These are phyloP conservation scores for Talaromyces stipitatus DNA, from an alignment of 495 filamentous ascomycete genomes.

Conservation along the genomic window DNA sequence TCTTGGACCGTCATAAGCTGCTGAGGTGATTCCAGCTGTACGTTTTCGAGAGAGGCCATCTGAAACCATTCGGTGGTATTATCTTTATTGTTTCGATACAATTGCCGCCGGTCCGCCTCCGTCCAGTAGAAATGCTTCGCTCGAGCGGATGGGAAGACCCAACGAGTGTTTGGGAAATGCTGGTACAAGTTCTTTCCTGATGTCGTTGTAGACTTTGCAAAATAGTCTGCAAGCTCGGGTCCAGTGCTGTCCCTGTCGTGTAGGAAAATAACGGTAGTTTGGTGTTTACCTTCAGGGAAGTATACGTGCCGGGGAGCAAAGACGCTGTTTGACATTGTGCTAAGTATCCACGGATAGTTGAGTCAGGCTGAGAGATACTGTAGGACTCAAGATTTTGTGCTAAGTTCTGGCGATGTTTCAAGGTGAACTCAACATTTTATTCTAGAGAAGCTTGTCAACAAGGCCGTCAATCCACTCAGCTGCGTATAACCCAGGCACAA, in stretches of 20 bases:
- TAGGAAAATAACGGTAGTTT: slow-evolving; percentile 52
- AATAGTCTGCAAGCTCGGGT: neutral
- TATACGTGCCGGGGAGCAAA: slow-evolving; percentile 1
- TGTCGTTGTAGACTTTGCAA: slow-evolving; percentile 37
- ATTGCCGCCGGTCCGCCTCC: neutral
- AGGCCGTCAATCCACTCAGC: neutral
- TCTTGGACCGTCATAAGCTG: slow-evolving; percentile 31
- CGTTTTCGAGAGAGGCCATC: slow-evolving; percentile 32
- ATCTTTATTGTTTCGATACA: slow-evolving; percentile 3
- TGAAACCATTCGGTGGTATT: slow-evolving; percentile 37
- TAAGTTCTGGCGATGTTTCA: neutral
- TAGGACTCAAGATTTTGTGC: neutral
- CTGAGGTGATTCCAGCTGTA: slow-evolving; percentile 33
- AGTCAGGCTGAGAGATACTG: no score
- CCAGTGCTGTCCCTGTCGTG: slow-evolving; percentile 48
- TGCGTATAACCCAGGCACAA: neutral
- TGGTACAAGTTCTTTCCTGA: slow-evolving; percentile 23
- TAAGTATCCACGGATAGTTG: neutral
- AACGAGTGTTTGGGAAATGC: slow-evolving; percentile 24
- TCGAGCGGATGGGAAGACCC: slow-evolving; percentile 37
- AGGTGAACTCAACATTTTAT: neutral
- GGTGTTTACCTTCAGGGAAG: slow-evolving; percentile 26
- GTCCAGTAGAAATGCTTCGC: slow-evolving; percentile 13
- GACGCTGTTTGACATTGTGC: neutral
- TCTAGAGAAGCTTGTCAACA: neutral